A percentile compares a stretch with the other conserved stretches of the same genome.
phyloP scores from a whole-genome alignment of 2,329 filamentous ascomycete genomes.

The Ophiostoma tasmaniense region DNA sequence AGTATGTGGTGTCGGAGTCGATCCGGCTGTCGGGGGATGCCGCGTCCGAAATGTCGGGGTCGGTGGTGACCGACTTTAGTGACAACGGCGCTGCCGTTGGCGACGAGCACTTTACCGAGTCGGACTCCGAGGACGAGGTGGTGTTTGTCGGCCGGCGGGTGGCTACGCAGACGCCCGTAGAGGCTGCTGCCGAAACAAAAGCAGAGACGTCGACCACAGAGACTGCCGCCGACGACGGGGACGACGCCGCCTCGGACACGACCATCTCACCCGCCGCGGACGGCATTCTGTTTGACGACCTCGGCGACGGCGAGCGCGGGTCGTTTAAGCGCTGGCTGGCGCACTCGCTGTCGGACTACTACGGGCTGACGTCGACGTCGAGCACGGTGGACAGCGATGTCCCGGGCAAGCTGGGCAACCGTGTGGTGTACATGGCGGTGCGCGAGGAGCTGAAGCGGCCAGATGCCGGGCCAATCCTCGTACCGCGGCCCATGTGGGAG shows the following conservation, averaged over 20 bases:
- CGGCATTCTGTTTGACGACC: conserved; percentile 71
- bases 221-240: conserved; percentile 23
- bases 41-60: not conserved
- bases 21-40: not conserved
- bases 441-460: conserved; percentile 49
- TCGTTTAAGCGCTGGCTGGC: conserved; percentile 92
- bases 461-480: conserved; percentile 23
- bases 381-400: conserved; percentile 61
- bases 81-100: conserved; percentile 32
- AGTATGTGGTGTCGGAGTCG: conserved; percentile 50
- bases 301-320: conserved; percentile 65
- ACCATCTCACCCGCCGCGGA: conserved; percentile 16
- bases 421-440: conserved; percentile 65
- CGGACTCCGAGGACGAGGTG: conserved; percentile 57
- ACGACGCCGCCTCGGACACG: conserved; percentile 2
- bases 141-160: conserved; percentile 69
- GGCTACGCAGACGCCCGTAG: conserved; percentile 20
- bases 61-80: conserved; percentile 29
- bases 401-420: conserved; percentile 59
- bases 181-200: conserved; percentile 32
- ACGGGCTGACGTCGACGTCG: conserved; percentile 77
- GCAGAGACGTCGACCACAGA: not conserved
- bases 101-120: not conserved
- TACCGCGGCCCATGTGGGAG: conserved; percentile 58
- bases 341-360: conserved; percentile 86